Evolutionary conservation across 2,329 filamentous ascomycete genomes (phyloP).

Genomic region (Cadophora malorum): DNA sequence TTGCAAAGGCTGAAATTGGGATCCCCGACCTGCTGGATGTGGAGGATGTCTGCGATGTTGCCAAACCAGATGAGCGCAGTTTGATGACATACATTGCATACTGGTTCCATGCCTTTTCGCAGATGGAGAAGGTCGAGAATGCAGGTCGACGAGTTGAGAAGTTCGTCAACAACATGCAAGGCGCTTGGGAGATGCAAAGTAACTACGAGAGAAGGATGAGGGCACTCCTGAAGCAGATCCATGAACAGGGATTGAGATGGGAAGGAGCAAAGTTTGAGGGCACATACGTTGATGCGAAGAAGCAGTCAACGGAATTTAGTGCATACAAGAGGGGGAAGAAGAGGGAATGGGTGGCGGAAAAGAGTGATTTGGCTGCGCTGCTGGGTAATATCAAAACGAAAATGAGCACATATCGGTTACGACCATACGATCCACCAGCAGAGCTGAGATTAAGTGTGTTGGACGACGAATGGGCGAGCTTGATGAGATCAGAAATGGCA

Average conservation of each 20-base stretch:
- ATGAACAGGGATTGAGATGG: conserved; percentile 77
- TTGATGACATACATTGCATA: conserved; percentile 99
- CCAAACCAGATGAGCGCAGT: conserved; percentile 93
- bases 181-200: conserved; percentile 99
- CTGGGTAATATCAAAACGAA: conserved; percentile 99
- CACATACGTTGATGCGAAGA: conserved; percentile 91
- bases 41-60: conserved; percentile 96
- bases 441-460: conserved; percentile 83
- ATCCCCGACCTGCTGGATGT: conserved; percentile 96
- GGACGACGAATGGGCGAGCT: conserved; percentile 79
- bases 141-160: conserved; percentile 96
- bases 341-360: conserved; percentile 95
- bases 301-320: conserved; percentile 80
- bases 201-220: conserved; percentile 92
- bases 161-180: conserved; percentile 98
- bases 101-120: conserved; percentile 99
- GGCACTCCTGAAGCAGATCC: conserved; percentile 77
- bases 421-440: conserved; percentile 87
- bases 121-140: conserved; percentile 98
- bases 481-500: conserved; percentile 85
- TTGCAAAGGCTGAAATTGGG: conserved; percentile 93
- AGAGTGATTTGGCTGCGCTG: conserved; percentile 90
- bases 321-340: conserved; percentile 92
- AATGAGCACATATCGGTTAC: conserved; percentile 88
- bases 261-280: conserved; percentile 83